Base-by-base conservation (phyloP, 306 rosid species). In the Argentina anserina region DNA sequence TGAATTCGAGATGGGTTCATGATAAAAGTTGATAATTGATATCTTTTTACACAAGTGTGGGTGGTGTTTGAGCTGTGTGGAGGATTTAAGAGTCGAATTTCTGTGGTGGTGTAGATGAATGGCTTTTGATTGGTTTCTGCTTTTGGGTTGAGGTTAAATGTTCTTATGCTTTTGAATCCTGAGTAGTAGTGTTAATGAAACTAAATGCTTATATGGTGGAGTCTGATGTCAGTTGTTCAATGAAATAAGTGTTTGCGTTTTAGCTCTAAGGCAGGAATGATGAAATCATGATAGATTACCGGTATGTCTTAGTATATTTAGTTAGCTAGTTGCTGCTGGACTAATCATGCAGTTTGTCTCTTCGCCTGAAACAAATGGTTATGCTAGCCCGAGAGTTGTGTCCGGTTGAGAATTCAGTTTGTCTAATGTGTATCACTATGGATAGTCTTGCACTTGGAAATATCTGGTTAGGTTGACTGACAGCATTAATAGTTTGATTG, bases 1-100 rank as follows among this genome's bases (percentile, higher is more conserved):
- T 71, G 34, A 76, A 85, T 85, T 79, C 47, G 74, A 41, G 65
- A 67, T 76, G 59, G 76, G 33, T 83, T 76, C 63, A 63, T 61
- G 46, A 76, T 70, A 20, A 61, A 55, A 39, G 28, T 56, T 29
- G 5, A 25, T 47, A 67, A 69, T 76, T 79, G 67, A 29, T 52
- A 42, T 67, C 29, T 3, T 6, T 65, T 65, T 78, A 42, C 39
- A 53, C 0, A 25, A 40, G 25, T 46, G 26, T 31, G 55, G 67
- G 43, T 62, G 67, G 29, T 69, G 31, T 18, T 36, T n/a, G 53
- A 72, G 65, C 6, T 76, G 40, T 68, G 34, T 70, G 77, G 80
- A 45, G 84, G 88, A 21, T 63, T 14, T 31, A n/a, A 13, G 20
- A 40, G 68, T 58, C 1, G 13, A 42, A 53, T 65, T 69, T 36